phyloP scores from a whole-genome alignment of 2,329 filamentous ascomycete species.

The Paramyrothecium roridum region DNA sequence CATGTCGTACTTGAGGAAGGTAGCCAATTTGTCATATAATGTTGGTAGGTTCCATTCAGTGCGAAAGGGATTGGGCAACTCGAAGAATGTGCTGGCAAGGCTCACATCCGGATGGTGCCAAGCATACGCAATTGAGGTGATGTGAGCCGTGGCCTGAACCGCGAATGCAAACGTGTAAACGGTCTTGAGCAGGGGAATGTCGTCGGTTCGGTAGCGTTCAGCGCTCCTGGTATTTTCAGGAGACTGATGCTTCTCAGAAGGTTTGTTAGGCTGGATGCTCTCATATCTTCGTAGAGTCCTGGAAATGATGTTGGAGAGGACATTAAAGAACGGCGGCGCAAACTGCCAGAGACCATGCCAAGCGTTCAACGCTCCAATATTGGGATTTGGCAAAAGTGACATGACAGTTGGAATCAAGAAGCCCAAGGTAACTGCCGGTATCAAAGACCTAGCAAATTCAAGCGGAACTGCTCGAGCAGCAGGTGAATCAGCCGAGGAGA shows the following conservation, averaged over 20 bases:
- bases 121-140: not conserved
- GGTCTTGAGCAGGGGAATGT: not conserved
- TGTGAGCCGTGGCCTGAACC: not conserved
- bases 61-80: not conserved
- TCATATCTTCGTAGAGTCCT: too few relatives aligned
- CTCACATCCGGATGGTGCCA: not conserved
- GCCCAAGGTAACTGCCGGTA: constrained; percentile 10
- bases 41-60: not conserved
- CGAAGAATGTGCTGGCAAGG: not conserved
- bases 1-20: not conserved
- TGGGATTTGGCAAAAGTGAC: constrained; percentile 2
- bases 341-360: constrained; percentile 6
- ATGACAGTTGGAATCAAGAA: constrained; percentile 11
- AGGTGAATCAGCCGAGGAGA: not conserved
- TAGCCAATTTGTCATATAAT: not conserved
- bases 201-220: not conserved
- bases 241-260: not conserved
- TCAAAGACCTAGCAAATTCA: constrained; percentile 10
- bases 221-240: not conserved
- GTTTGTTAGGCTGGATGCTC: not conserved
- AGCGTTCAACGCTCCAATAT: constrained; percentile 3
- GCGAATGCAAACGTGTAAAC: constrained; percentile 2
- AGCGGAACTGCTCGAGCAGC: constrained; percentile 1
- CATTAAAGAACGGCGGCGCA: constrained; percentile 6
- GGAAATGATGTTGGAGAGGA: not conserved